These are phyloP conservation scores for Turnera subulata DNA, from an alignment of 345 rosid genomes.

Conservation along the genomic window DNA sequence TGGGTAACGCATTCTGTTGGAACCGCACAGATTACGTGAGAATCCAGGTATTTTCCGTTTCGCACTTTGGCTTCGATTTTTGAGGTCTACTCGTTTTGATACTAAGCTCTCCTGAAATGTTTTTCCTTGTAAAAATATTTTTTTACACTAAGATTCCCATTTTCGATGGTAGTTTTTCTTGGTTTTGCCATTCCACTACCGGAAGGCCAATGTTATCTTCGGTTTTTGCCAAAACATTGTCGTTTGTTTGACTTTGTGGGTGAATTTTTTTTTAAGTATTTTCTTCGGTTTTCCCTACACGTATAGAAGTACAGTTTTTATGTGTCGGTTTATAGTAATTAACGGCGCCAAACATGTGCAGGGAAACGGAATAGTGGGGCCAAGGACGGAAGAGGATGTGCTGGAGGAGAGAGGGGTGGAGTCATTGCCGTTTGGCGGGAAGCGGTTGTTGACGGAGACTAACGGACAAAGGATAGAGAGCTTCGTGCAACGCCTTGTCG, in stretches of 20 bases:
- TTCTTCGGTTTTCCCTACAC: no score
- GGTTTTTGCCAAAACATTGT: no score
- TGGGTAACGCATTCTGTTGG: conserved; percentile 93
- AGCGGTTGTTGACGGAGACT: conserved; percentile 77
- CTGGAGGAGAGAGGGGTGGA: conserved; percentile 76
- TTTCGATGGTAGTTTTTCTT: no score
- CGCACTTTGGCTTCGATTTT: not conserved
- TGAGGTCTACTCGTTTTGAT: conserved; percentile 18
- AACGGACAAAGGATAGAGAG: conserved; percentile 73
- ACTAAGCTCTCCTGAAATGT: no score
- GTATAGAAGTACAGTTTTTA: no score
- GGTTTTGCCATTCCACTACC: no score
- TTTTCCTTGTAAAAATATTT: no score
- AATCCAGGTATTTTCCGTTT: conserved; percentile 58
- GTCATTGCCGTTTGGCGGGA: conserved; percentile 87
- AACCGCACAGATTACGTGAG: conserved; percentile 91
- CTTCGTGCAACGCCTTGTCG: conserved; percentile 80
- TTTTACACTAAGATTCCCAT: no score
- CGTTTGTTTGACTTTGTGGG: no score
- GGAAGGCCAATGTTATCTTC: no score
- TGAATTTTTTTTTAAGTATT: no score
- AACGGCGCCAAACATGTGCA: conserved; percentile 29
- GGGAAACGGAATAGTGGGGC: conserved; percentile 57
- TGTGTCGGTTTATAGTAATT: no score
- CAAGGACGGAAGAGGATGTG: conserved; percentile 44